phyloP scores from a whole-genome alignment of 2,329 filamentous ascomycete species.

The Arthrobotrys conoides region DNA sequence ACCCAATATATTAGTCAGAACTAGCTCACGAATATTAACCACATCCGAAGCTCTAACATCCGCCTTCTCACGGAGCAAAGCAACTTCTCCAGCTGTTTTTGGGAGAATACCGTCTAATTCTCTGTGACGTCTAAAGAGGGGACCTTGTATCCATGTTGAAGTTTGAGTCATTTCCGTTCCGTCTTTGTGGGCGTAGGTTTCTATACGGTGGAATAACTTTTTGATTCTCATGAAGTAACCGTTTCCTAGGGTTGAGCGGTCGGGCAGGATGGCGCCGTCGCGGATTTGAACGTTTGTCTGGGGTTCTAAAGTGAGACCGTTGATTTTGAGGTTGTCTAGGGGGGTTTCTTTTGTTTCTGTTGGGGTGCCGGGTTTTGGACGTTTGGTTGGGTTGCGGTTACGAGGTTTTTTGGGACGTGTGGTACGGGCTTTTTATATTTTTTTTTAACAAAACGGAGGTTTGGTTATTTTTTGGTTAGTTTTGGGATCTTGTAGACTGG shows the following conservation, averaged over 20 bases:
- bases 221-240: conserved; percentile 58
- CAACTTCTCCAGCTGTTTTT: conserved; percentile 49
- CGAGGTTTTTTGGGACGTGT: conserved; percentile 21
- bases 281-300: conserved; percentile 37
- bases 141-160: conserved; percentile 41
- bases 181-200: conserved; percentile 39
- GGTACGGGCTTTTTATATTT: neutral
- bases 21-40: conserved; percentile 45
- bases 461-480: too few relatives aligned
- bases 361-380: neutral
- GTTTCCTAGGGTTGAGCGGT: conserved; percentile 22
- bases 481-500: too few relatives aligned
- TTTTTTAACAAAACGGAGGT: too few relatives aligned
- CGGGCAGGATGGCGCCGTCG: conserved; percentile 30
- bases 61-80: conserved; percentile 41
- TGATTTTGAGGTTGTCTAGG: conserved; percentile 38
- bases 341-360: conserved; percentile 25
- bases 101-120: conserved; percentile 55
- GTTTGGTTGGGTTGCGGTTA: conserved; percentile 15
- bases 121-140: conserved; percentile 41
- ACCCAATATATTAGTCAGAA: conserved; percentile 47
- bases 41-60: conserved; percentile 42
- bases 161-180: conserved; percentile 34
- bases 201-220: conserved; percentile 37
- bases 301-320: conserved; percentile 40